Evolutionary conservation across 169 alveolate species (phyloP).

Genomic region (Plasmodium gallinaceum): DNA sequence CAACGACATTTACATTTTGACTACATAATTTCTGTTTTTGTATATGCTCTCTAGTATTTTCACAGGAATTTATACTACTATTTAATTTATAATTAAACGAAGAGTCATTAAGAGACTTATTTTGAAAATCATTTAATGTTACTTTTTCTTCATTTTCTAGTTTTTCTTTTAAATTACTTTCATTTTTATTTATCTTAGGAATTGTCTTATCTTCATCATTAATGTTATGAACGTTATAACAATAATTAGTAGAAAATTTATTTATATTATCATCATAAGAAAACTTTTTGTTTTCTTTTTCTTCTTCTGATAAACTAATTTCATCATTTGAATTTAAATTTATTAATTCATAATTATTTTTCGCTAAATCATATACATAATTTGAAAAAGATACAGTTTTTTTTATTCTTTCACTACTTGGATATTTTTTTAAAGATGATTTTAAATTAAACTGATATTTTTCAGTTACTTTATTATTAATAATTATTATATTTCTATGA

Average conservation of each 20-base stretch:
- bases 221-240: too few relatives aligned
- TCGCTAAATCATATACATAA: conserved; percentile 50
- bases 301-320: background rate
- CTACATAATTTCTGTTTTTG: too few relatives aligned
- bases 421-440: conserved; percentile 45
- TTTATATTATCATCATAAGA: background rate
- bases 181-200: too few relatives aligned
- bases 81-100: too few relatives aligned
- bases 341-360: conserved; percentile 39
- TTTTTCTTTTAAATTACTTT: background rate
- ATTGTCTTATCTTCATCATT: too few relatives aligned
- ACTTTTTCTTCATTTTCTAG: background rate
- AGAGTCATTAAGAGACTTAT: too few relatives aligned
- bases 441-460: conserved; percentile 12
- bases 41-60: too few relatives aligned
- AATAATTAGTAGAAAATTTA: background rate
- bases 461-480: conserved; percentile 11
- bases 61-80: too few relatives aligned
- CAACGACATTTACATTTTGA: too few relatives aligned
- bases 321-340: conserved; percentile 22
- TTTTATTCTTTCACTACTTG: conserved; percentile 23
- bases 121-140: too few relatives aligned
- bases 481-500: conserved; percentile 9
- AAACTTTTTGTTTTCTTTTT: background rate
- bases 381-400: conserved; percentile 61